Evolutionary conservation across 345 rosid species (phyloP).

Genomic region (Dovyalis caffra): DNA sequence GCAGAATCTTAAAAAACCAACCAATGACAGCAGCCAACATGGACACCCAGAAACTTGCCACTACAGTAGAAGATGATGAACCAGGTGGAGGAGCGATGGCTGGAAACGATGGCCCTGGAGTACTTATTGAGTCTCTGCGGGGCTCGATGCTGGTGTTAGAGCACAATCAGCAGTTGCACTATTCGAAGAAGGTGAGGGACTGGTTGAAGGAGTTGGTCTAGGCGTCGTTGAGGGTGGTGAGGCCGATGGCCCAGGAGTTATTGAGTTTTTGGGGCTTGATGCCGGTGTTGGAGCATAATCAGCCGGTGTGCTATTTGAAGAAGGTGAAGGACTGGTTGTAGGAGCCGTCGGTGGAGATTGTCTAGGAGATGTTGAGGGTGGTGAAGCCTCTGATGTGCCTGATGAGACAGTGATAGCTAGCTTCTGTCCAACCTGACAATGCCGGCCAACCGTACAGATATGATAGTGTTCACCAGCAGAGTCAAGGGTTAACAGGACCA

Average conservation of each 20-base stretch:
- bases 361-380: slow-evolving; percentile 6
- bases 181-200: slow-evolving; percentile 11
- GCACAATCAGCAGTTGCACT: not conserved
- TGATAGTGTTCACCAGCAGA: slow-evolving; percentile 16
- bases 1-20: not conserved
- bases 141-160: slow-evolving; percentile 11
- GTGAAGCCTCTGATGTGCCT: slow-evolving; percentile 9
- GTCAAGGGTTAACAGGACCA: slow-evolving; percentile 16
- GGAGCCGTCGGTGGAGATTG: slow-evolving; percentile 11
- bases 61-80: slow-evolving; percentile 23
- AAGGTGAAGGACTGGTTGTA: slow-evolving; percentile 12
- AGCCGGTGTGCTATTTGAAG: not conserved
- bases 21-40: not conserved
- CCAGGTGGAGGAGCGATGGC: too few species aligned
- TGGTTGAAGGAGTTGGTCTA: not conserved
- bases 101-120: not conserved
- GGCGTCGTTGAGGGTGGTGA: slow-evolving; percentile 15
- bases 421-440: slow-evolving; percentile 18
- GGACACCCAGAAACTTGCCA: slow-evolving; percentile 14
- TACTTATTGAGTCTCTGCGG: not conserved
- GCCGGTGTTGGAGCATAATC: slow-evolving; percentile 17
- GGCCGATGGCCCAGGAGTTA: not conserved
- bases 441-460: slow-evolving; percentile 22
- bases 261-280: not conserved
- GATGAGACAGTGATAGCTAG: slow-evolving; percentile 28